phyloP scores from a whole-genome alignment of 2,329 filamentous ascomycete species.

The Aspergillus aculeatus region DNA sequence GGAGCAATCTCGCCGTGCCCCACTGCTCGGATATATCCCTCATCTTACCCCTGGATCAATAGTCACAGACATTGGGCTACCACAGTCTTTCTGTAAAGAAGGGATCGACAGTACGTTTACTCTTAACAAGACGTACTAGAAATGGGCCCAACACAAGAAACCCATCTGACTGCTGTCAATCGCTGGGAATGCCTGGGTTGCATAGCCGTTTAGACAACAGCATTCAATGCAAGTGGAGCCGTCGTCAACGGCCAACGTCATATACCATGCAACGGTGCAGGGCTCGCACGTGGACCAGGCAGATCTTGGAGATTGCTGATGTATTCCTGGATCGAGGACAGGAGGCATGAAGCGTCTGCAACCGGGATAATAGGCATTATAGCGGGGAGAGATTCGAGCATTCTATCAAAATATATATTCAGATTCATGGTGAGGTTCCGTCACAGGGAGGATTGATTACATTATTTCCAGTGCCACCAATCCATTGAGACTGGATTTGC shows the following conservation, averaged over 20 bases:
- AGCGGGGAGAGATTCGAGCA: constrained; percentile 22
- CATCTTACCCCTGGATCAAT: not conserved
- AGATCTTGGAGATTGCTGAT: constrained; percentile 39
- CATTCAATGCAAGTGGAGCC: not conserved
- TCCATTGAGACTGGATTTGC: constrained; percentile 17
- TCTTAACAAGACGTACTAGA: not conserved
- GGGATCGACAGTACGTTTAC: not conserved
- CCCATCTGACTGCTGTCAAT: not conserved
- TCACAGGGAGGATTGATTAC: constrained; percentile 12
- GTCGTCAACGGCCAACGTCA: not conserved
- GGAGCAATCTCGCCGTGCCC: not conserved
- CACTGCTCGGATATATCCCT: not conserved
- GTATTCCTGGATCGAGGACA: constrained; percentile 24
- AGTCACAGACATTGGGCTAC: not conserved
- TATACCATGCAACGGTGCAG: constrained; percentile 11
- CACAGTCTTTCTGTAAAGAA: not conserved
- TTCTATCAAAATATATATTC: constrained; percentile 7
- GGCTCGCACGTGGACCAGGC: not conserved
- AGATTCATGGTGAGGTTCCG: not conserved
- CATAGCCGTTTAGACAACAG: not conserved
- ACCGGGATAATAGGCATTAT: constrained; percentile 32
- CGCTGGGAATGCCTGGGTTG: not conserved
- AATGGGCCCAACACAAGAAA: not conserved
- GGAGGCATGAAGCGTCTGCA: constrained; percentile 25
- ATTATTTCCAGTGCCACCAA: constrained; percentile 26